Evolutionary conservation across 345 rosid species (phyloP).

Genomic region (Eucalyptus viminalis): DNA sequence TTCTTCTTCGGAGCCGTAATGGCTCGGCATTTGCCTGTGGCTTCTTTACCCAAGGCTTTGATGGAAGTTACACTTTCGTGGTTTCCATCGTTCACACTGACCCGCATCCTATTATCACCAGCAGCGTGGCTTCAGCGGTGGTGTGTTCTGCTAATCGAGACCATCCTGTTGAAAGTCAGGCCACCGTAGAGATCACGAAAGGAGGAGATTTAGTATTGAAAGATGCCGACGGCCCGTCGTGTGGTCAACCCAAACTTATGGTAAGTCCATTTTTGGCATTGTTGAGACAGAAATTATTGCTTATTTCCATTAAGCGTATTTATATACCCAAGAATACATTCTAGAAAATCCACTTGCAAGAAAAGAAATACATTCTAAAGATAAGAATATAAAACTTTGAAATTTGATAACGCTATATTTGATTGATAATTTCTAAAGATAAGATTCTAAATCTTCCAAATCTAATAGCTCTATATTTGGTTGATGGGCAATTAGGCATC

Average conservation of each 20-base stretch:
- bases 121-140: neutral
- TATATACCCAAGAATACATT: too few species aligned
- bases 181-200: neutral
- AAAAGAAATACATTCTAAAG: too few species aligned
- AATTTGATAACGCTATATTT: too few species aligned
- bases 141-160: constrained; percentile 14
- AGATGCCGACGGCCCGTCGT: neutral
- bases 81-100: neutral
- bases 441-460: too few species aligned
- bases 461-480: too few species aligned
- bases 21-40: neutral
- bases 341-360: too few species aligned
- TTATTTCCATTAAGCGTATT: too few species aligned
- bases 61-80: neutral
- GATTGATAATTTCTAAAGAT: too few species aligned
- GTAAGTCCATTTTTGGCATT: neutral
- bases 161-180: neutral
- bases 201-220: neutral
- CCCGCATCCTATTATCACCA: neutral
- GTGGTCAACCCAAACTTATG: constrained; percentile 2
- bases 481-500: neutral
- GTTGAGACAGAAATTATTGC: too few species aligned
- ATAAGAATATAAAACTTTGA: too few species aligned
- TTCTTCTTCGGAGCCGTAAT: neutral
- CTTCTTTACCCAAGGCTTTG: neutral